phyloP scores from a whole-genome alignment of 2,329 filamentous ascomycete genomes.

The Diaporthe vexans region DNA sequence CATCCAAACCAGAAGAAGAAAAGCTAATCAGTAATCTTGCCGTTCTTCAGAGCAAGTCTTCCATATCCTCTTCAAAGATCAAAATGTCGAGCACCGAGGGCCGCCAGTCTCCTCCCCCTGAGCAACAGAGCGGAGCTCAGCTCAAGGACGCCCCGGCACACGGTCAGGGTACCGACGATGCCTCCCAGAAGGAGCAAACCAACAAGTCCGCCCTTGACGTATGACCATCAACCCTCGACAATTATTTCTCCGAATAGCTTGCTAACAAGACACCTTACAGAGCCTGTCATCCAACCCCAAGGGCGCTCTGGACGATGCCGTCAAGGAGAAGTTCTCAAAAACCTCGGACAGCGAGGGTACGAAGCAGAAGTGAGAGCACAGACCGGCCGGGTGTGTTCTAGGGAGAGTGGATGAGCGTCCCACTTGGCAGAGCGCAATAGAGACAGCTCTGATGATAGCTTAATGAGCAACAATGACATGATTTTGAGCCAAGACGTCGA shows the following conservation, averaged over 20 bases:
- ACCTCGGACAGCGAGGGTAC: conserved; percentile 14
- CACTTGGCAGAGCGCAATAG: not conserved
- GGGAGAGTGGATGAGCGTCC: not conserved
- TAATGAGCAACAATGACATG: conserved; percentile 11
- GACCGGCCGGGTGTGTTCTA: not conserved
- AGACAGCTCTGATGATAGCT: not conserved
- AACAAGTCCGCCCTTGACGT: conserved; percentile 67
- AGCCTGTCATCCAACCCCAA: conserved; percentile 76
- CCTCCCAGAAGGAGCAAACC: conserved; percentile 65
- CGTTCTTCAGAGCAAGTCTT: not conserved
- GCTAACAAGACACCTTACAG: conserved; percentile 48
- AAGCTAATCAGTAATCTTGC: not conserved
- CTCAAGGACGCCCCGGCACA: conserved; percentile 69
- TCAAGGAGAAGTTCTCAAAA: conserved; percentile 74
- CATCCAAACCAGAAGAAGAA: not conserved
- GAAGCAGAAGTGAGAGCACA: conserved; percentile 7
- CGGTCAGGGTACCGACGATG: conserved; percentile 70
- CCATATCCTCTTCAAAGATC: conserved; percentile 41
- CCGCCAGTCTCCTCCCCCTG: conserved; percentile 83
- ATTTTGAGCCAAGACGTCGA: not conserved
- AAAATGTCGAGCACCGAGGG: conserved; percentile 76
- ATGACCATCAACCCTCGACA: conserved; percentile 40
- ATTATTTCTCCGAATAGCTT: conserved; percentile 35
- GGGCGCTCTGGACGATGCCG: conserved; percentile 71
- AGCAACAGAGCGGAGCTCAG: conserved; percentile 76